Evolutionary conservation across 768 basidiomycete species (phyloP), one percentile per base, ranked within the genome.

Genomic region (Pilatotrama ljubarskyi): DNA sequence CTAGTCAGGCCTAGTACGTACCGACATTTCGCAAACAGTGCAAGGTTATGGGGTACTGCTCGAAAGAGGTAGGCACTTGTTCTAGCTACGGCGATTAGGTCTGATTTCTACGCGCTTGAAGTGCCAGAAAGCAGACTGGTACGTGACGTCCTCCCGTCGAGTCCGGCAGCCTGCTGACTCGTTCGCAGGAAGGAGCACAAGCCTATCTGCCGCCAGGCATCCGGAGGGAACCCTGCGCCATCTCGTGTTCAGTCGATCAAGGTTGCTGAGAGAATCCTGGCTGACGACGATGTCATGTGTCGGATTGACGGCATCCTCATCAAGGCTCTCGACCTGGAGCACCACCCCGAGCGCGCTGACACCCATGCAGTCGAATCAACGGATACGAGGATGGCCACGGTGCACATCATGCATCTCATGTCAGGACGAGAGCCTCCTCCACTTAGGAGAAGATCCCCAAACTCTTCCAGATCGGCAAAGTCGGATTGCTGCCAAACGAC

Each of bases 71-170:
- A 20, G 1, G 58, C 13, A 17, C 10, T 4, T 26, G 20, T 36
- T 29, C 38, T 44, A 9, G 13, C 1, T 47, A 35, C 25, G n/a
- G n/a, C n/a, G n/a, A n/a, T n/a, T n/a, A n/a, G n/a, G n/a, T 6
- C 32, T 18, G 2, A 7, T n/a, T 11, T 41, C 6, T 40, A 9
- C 18, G 17, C 18, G 5, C 29, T 17, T 18, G 3, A 20, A 61
- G 50, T 61, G 60, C 20, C 60, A 61, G 44, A 61, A 55, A 35
- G 37, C 60, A 15, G 60, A 56, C 37, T 61, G 60, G 60, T 61
- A 18, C 18, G 42, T 13, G 22, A 14, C 10, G 13, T 41, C 13
- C 8, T 41, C n/a, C 47, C 24, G 48, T 13, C 14, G 3, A 37
- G 2, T 22, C 5, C 49, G 15, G 2, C 22, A 2, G 18, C n/a